These are phyloP conservation scores for Eustoma russellianum DNA, from an alignment of 257 asterid genomes.

Conservation along the genomic window DNA sequence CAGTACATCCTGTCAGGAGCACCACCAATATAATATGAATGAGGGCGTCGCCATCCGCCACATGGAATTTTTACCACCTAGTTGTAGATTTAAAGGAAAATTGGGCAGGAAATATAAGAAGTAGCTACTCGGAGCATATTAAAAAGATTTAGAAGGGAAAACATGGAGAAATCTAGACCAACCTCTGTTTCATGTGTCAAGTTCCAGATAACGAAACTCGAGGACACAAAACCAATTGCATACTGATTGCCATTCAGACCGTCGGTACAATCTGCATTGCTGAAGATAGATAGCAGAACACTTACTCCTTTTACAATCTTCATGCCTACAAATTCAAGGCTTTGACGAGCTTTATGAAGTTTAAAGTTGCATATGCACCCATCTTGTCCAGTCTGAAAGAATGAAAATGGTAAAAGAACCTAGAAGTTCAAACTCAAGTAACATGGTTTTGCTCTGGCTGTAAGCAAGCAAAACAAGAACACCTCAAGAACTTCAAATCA, in stretches of 20 bases:
- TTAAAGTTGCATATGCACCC: slow-evolving; percentile 94
- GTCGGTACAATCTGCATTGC: slow-evolving; percentile 26
- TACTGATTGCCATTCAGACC: slow-evolving; percentile 37
- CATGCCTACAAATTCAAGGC: slow-evolving; percentile 79
- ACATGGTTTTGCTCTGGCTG: no score
- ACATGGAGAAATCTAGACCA: slow-evolving; percentile 16
- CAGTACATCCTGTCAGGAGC: slow-evolving; percentile 72
- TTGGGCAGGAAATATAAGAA: background rate
- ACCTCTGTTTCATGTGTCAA: slow-evolving; percentile 71
- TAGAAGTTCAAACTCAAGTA: background rate
- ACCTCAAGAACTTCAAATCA: background rate
- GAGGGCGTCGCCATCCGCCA: slow-evolving; percentile 99
- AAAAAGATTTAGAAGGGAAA: background rate
- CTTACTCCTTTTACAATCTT: slow-evolving; percentile 81
- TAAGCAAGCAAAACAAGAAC: background rate
- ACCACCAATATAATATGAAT: slow-evolving; percentile 76
- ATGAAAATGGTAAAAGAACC: background rate
- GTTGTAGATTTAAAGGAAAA: slow-evolving; percentile 2
- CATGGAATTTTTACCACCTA: slow-evolving; percentile 74
- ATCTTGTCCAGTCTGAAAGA: slow-evolving; percentile 85
- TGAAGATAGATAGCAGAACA: slow-evolving; percentile 46
- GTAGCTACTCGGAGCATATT: background rate
- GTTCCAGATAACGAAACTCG: slow-evolving; percentile 80
- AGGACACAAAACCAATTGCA: slow-evolving; percentile 87
- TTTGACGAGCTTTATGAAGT: slow-evolving; percentile 38